A percentile compares a stretch with the other conserved stretches of the same genome.
Evolutionary conservation across 2,329 filamentous ascomycete species (phyloP).

Genomic region (Neopestalotiopsis sp.): DNA sequence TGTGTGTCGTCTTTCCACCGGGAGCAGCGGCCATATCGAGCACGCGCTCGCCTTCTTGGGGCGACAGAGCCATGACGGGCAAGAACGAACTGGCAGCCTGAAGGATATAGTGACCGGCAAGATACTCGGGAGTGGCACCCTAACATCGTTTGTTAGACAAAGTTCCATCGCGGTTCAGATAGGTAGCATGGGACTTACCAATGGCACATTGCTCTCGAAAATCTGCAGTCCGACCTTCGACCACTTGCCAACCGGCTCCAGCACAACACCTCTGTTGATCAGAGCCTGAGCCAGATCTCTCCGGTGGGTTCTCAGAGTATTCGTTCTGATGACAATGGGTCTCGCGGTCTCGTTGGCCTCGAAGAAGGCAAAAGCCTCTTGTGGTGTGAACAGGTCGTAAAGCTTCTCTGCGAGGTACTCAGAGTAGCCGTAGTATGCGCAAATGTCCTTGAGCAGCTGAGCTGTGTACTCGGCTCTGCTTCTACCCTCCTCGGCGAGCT

Average conservation of each 20-base stretch:
- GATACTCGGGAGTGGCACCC: constrained; percentile 95
- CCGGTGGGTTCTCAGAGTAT: constrained; percentile 81
- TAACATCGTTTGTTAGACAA: neutral
- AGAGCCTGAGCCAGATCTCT: constrained; percentile 88
- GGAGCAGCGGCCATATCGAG: constrained; percentile 95
- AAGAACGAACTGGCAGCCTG: constrained; percentile 97
- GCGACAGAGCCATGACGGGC: constrained; percentile 95
- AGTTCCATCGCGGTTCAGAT: no score
- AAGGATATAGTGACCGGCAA: constrained; percentile 96
- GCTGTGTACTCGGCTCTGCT: constrained; percentile 87
- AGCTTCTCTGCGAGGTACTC: constrained; percentile 95
- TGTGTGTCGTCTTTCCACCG: constrained; percentile 94
- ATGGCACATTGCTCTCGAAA: constrained; percentile 78
- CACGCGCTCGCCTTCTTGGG: constrained; percentile 89
- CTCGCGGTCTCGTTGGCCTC: constrained; percentile 96
- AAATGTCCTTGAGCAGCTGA: constrained; percentile 89
- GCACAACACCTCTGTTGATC: constrained; percentile 93
- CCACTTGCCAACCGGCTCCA: constrained; percentile 98
- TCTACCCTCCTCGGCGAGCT: constrained; percentile 77
- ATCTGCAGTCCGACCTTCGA: constrained; percentile 96
- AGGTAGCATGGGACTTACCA: neutral
- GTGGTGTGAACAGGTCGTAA: constrained; percentile 87
- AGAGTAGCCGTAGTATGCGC: constrained; percentile 96
- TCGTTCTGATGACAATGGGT: constrained; percentile 94
- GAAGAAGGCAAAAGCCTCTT: constrained; percentile 97